Percentiles rank a stretch among this genome's conserved stretches.
Evolutionary conservation across 768 basidiomycete genomes (phyloP).

Genomic region (Mycena kentingensis): DNA sequence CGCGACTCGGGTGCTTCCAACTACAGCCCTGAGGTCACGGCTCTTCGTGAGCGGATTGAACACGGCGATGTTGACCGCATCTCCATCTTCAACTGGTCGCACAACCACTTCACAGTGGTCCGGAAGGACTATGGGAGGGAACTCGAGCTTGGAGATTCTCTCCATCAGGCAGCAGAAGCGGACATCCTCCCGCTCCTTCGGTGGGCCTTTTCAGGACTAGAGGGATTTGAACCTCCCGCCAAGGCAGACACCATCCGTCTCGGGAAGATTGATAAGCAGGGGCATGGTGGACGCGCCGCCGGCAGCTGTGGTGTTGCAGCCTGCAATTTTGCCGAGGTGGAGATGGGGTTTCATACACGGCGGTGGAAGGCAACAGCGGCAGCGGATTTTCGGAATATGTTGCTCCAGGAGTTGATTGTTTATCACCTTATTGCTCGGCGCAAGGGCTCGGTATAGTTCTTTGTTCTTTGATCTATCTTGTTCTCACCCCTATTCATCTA

Average conservation of each 20-base stretch:
- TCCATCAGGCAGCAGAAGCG: neutral
- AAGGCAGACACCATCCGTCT: neutral
- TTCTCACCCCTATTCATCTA: too few species aligned
- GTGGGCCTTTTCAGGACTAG: neutral
- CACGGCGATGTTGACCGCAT: neutral
- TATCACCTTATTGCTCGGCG: too few species aligned
- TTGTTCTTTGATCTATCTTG: too few species aligned
- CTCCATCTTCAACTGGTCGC: neutral
- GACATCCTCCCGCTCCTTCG: neutral
- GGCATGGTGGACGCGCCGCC: neutral
- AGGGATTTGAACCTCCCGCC: neutral
- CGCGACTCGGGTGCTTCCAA: neutral
- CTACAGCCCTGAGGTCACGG: neutral
- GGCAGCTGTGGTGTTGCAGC: conserved; percentile 10
- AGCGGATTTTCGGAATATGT: too few species aligned
- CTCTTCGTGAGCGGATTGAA: neutral
- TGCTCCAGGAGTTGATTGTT: too few species aligned
- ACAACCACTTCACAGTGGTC: conserved; percentile 1
- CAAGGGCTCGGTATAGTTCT: too few species aligned
- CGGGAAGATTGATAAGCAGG: neutral
- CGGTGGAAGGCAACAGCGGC: too few species aligned
- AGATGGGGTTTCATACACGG: too few species aligned
- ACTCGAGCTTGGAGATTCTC: neutral
- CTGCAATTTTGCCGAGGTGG: conserved; percentile 4
- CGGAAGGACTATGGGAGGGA: neutral